Evolutionary conservation across 495 filamentous ascomycete species (phyloP), one percentile per base, ranked within the genome.

Genomic region (Lasiosphaeris hirsuta): DNA sequence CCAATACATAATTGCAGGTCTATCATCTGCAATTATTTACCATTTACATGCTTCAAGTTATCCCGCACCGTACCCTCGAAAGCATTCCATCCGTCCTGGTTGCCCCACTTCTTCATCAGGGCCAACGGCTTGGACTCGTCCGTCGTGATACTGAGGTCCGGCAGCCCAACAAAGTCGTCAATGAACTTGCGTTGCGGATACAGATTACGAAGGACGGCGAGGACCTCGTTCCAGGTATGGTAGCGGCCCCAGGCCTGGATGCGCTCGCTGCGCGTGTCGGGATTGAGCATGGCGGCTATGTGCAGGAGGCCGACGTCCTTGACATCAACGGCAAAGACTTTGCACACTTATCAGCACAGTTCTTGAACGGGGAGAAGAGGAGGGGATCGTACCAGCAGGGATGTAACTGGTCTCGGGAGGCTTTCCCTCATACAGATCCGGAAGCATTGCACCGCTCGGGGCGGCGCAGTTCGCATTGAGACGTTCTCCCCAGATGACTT

Each of bases 261-360:
- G 3, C 44, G 59, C 50, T 58, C 33, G 37, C 33, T n/a, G 10
- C 2, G 1, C 7, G 54, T 42, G 7, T 49, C 47, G n/a, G 46
- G 33, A 44, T 62, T 54, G 11, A 54, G 45, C 4, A 52, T 34
- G 9, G 49, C 50, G 14, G 59, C 59, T 3, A 62, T 4, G 34
- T 62, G 54, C 9, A 62, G 47, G 15, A 58, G 40, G 1, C 49
- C 54, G 18, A 58, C 59, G 23, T 62, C 54, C 14, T 50, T 30
- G 23, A 62, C 54, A 17, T 62, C 50, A 14, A 62, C 59, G 18
- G 51, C 15, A 18, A 23, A 58, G 36, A 33, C 36, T 43, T 35
- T 9, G 10, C 11, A 44, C 39, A 48, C 2, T 36, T 10, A 30
- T 11, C 43, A 39, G 19, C 19, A 44, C 18, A 15, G 14, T 7